phyloP scores from a whole-genome alignment of 2,329 filamentous ascomycete species.

The Colletotrichum spinosum region DNA sequence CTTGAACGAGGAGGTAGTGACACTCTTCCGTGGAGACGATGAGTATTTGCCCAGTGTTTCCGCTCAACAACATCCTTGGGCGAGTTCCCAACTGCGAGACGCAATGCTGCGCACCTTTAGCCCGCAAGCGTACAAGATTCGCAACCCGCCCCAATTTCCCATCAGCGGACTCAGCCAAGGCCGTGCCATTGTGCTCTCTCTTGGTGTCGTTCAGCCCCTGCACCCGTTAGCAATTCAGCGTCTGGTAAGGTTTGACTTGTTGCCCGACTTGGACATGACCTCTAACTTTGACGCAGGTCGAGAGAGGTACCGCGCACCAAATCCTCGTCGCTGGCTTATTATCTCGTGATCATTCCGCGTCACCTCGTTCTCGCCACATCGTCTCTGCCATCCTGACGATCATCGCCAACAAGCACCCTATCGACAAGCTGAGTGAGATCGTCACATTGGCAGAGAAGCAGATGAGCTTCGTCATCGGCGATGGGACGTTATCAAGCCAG shows the following conservation, averaged over 20 bases:
- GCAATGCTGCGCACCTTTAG: slow-evolving; percentile 31
- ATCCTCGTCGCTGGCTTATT: slow-evolving; percentile 40
- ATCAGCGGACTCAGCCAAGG: slow-evolving; percentile 35
- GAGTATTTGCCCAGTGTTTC: slow-evolving; percentile 16
- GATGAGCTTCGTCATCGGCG: slow-evolving; percentile 22
- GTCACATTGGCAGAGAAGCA: slow-evolving; percentile 41
- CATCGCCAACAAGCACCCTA: slow-evolving; percentile 58
- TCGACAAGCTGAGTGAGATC: slow-evolving; percentile 44
- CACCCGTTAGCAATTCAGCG: slow-evolving; percentile 47
- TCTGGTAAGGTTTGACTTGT: slow-evolving; percentile 45
- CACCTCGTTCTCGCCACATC: slow-evolving; percentile 40
- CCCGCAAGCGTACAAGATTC: slow-evolving; percentile 28
- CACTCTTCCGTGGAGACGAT: slow-evolving; percentile 49
- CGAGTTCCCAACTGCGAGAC: slow-evolving; percentile 25
- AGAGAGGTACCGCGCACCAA: slow-evolving; percentile 48
- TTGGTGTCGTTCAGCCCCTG: slow-evolving; percentile 53
- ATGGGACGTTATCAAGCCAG: slow-evolving; percentile 32
- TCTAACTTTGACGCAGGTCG: slow-evolving; percentile 47
- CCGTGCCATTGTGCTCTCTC: slow-evolving; percentile 45
- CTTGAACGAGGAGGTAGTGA: slow-evolving; percentile 48
- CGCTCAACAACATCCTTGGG: slow-evolving; percentile 21
- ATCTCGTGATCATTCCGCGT: slow-evolving; percentile 39
- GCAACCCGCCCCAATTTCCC: slow-evolving; percentile 34
- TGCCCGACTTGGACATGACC: not conserved
- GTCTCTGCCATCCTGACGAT: slow-evolving; percentile 52